phyloP scores from a whole-genome alignment of 23 red algal genomes.

The Agarophyton chilense region DNA sequence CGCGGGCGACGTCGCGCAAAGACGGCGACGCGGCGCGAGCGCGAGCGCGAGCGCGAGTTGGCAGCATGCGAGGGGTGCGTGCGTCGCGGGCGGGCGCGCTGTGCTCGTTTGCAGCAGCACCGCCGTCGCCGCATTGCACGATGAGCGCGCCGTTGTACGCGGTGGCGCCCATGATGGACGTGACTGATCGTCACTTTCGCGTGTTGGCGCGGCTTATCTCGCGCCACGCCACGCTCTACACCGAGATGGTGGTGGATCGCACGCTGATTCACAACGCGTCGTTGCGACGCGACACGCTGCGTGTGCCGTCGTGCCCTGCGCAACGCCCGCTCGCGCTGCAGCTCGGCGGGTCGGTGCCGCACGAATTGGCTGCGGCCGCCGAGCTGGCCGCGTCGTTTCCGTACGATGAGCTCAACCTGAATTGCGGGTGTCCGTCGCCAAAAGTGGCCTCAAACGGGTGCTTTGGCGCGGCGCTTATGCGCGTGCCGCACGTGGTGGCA shows the following conservation, averaged over 20 bases:
- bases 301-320: conserved; percentile 34
- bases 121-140: neutral
- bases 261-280: conserved; percentile 81
- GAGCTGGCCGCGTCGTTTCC: conserved; percentile 47
- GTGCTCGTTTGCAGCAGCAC: no score
- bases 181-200: conserved; percentile 95
- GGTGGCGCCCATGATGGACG: conserved; percentile 99
- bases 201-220: conserved; percentile 77
- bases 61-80: neutral
- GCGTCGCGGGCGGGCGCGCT: neutral
- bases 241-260: conserved; percentile 98
- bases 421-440: conserved; percentile 95
- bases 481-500: conserved; percentile 65
- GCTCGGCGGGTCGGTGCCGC: conserved; percentile 80
- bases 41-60: no score
- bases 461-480: conserved; percentile 96
- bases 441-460: conserved; percentile 85
- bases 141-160: conserved; percentile 51
- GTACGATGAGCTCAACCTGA: conserved; percentile 94
- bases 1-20: no score
- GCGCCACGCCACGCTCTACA: conserved; percentile 85
- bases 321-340: conserved; percentile 89
- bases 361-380: conserved; percentile 69
- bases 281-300: conserved; percentile 36
- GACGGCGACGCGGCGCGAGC: no score